Evolutionary conservation across 352 stramenopile genomes (phyloP), one percentile per base, ranked within the genome.

Genomic region (Phytophthora ohioensis): DNA sequence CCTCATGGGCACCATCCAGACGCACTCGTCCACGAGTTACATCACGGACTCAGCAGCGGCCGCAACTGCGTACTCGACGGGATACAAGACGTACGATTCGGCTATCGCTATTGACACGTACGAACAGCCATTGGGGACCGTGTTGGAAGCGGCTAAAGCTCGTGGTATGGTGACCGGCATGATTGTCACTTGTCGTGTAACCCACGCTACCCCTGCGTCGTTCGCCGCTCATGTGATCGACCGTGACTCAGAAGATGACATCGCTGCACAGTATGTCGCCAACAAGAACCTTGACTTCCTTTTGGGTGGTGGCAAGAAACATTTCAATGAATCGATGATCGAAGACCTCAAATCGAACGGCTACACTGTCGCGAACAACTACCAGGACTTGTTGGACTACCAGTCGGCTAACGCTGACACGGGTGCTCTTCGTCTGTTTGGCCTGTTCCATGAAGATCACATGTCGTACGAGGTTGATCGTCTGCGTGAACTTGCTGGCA

Each of bases 221-320:
- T 91, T 91, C 32, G 83, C 78, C 15, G 67, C 83, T 2, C 83
- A 90, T 57, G 78, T 91, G 10, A 57, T 78, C 35, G 70, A 88
- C 39, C 83, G 83, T 32, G 74, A 88, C 53, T 78, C 76, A 42
- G 81, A 91, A 52, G 77, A 83, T 51, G 74, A 76, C 31, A 90
- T 90, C 48, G 84, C 81, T 51, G 67, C 77, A 6, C 81, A 90
- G 61, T 90, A 91, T 62, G 76, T 86, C 8, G 71, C 72, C 21
- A 91, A 90, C 78, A 85, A 88, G 65, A 90, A 91, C 52, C 61
- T 91, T 3, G 83, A 91, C 68, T 91, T 91, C 53, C 42, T 90
- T 15, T 67, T 90, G 9, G 81, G 83, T 31, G 83, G 83, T 39
- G 83, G 83, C 15, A 67, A 65, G 54, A 75, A 76, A 13, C 75